Conservation (phyloP, 768 basidiomycete genomes). For the Hypholoma sublateritium region DNA sequence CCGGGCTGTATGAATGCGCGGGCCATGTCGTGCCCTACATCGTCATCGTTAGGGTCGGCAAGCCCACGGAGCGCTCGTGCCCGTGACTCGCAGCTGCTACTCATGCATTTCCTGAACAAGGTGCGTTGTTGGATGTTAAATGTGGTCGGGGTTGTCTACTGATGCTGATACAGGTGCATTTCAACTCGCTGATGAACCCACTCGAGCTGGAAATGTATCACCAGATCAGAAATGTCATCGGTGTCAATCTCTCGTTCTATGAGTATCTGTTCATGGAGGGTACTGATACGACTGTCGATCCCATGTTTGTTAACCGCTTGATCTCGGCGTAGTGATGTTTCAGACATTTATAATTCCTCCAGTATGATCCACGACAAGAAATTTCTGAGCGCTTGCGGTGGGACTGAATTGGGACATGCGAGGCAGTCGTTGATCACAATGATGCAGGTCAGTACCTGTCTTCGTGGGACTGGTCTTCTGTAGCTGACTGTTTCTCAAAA, state of each 20-base stretch:
- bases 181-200: conserved; percentile 94
- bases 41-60: conserved; percentile 91
- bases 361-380: conserved; percentile 98
- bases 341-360: background rate
- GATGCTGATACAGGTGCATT: conserved; percentile 72
- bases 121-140: conserved; percentile 33
- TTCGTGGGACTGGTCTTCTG: background rate
- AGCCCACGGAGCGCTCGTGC: conserved; percentile 88
- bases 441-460: conserved; percentile 71
- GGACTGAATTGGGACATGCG: conserved; percentile 89
- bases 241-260: conserved; percentile 98
- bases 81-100: conserved; percentile 96
- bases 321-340: conserved; percentile 78
- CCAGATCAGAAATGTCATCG: conserved; percentile 99
- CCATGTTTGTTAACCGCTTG: conserved; percentile 83
- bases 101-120: conserved; percentile 99
- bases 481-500: conserved; percentile 25
- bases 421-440: conserved; percentile 96
- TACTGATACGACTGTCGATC: conserved; percentile 92
- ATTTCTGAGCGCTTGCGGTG: conserved; percentile 92
- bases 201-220: conserved; percentile 98
- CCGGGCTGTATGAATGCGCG: conserved; percentile 89
- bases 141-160: background rate
- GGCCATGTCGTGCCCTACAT: conserved; percentile 97
- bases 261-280: conserved; percentile 94